Evolutionary conservation across 176 grass and related monocot genomes (phyloP), one percentile per base, ranked within the genome.

Genomic region (Triticum monococcum): DNA sequence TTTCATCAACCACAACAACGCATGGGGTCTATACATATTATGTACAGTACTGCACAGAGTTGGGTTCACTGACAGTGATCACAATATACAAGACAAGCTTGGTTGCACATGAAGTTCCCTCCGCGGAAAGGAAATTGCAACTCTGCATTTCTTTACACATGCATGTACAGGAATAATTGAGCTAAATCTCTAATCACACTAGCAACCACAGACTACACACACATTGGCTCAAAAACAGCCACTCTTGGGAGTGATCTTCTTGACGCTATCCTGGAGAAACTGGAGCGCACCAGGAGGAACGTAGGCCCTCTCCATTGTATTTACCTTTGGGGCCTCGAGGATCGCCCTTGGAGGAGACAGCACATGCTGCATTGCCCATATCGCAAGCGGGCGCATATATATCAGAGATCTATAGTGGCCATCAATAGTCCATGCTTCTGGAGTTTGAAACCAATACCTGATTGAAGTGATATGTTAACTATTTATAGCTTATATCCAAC

Each of bases 391-490:
- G 7, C 96, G 89, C 96, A 98, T 98, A 62, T 95, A 98, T 79
- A 95, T 88, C n/a, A 98, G 69, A 6, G 96, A 98, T 12, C 96
- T 92, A 77, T 98, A 98, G 81, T 93, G 91, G 17, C 93, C 96
- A 57, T 95, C 93, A 20, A 85, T 62, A 16, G 93, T 98, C 96
- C 96, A 95, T 89, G 45, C 96, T 89, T 98, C 96, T 1, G 96
- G 96, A 38, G 96, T 98, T 84, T 98, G 96, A 50, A 98, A 98
- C 96, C 93, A 95, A 64, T 95, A 98, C 86, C 95, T 98, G 86
- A 61, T 68, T 69, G 17, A 24, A 68, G 38, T 18, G 50, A 62
- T 72, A 79, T 9, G n/a, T 72, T 12, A 57, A 63, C 41, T 45
- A 22, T 74, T 36, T 43, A 57, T 57, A 57, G 52, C 18, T 61